Evolutionary conservation across 2,329 filamentous ascomycete genomes (phyloP).

Genomic region (Exophiala sideris): DNA sequence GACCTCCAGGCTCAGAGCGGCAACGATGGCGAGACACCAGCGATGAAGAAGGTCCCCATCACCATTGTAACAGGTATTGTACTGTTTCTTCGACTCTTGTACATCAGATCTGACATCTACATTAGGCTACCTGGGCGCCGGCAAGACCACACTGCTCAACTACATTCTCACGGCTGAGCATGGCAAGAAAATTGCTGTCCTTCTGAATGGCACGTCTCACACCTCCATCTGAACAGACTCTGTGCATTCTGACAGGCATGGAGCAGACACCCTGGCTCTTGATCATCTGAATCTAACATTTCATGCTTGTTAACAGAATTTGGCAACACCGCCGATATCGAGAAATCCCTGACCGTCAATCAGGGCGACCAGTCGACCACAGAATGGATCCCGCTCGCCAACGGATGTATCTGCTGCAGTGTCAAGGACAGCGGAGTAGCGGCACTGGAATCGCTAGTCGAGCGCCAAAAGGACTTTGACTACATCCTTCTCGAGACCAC

Average conservation of each 20-base stretch:
- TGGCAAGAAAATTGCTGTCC: conserved; percentile 97
- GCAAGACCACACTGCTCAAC: conserved; percentile 92
- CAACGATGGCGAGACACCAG: conserved; percentile 18
- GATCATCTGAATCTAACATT: conserved; percentile 21
- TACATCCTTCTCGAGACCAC: conserved; percentile 98
- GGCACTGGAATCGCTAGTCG: conserved; percentile 94
- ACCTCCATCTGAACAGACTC: neutral
- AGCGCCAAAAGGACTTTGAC: conserved; percentile 75
- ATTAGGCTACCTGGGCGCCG: conserved; percentile 88
- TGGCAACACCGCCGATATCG: conserved; percentile 85
- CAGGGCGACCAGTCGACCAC: conserved; percentile 77
- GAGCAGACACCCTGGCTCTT: neutral
- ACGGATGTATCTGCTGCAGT: conserved; percentile 96
- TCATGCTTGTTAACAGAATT: conserved; percentile 56
- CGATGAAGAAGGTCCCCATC: conserved; percentile 45
- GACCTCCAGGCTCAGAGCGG: conserved; percentile 30
- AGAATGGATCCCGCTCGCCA: conserved; percentile 94
- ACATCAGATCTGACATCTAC: conserved; percentile 5
- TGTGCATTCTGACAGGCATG: neutral
- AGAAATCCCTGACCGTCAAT: conserved; percentile 90
- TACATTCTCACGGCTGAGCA: conserved; percentile 94
- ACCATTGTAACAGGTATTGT: conserved; percentile 49
- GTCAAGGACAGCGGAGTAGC: conserved; percentile 95
- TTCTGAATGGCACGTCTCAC: conserved; percentile 70
- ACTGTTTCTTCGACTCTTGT: neutral